Base-by-base conservation (phyloP, 2,329 filamentous ascomycete genomes). In the Penicillium polonicum region DNA sequence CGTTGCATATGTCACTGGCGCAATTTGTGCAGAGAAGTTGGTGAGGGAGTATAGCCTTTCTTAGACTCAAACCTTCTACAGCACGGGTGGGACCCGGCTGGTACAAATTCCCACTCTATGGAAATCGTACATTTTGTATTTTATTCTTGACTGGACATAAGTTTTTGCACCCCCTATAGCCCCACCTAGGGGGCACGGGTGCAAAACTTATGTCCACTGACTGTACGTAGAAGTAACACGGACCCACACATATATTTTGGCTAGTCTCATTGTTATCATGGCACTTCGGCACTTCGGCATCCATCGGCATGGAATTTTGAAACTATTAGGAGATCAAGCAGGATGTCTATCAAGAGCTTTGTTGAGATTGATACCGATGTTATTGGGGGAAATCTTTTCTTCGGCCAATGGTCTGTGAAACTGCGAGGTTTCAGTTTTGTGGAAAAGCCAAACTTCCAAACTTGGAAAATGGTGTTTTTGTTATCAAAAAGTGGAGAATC, bases 1-100 rank as follows among this genome's bases (percentile, higher is more conserved):
- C 4, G 77, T 78, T 12, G 83, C 83, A 1, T 86, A 85, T 68
- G 72, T 83, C 3, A 80, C 80, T 1, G 83, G 82, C 1, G 69
- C 76, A 36, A 82, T 78, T 0, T 79, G 78, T 13, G 83, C 79
- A 0, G 83, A 85, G 63, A 82, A 77, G 65, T 67, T 83, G 53
- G 73, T 79, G 52, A 60, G 61, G 21, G 76, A 83, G 61, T 81
- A 82, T 61, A 62, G 63, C 17, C 68, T 81, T 15, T 66, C 63
- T 43, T 60, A 58, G 44, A 39, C 21, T 13, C 4, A 17, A 42
- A 27, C 4, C 23, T n/a, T 25, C 42, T 6, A n/a, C 4, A 33
- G 27, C 9, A 17, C 23, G 15, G 5, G 8, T 48, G 15, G 19
- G 9, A 5, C 0, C 23, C 27, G 25, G 13, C 7, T 17, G 13